Base-by-base conservation (phyloP, 345 rosid genomes). In the Populus alba region DNA sequence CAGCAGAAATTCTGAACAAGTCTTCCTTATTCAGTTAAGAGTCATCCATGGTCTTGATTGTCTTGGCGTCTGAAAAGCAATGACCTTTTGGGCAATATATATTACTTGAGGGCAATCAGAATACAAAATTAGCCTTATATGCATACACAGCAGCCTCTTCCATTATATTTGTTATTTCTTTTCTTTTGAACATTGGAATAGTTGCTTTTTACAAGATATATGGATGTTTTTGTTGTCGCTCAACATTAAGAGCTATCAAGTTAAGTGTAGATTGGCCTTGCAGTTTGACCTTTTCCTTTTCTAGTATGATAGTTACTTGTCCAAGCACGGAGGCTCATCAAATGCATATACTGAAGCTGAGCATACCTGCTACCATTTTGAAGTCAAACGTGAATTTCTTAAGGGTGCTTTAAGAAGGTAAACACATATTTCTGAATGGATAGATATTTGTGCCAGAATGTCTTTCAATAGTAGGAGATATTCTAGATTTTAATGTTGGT, bases 261-360 rank as follows among this genome's bases (percentile, higher is more conserved):
- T 3, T 70, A 71, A 47, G 25, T 33, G 27, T 69, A 66, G 37
- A 17, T 65, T 77, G 55, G 73, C 77, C 79, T 75, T 69, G 66
- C 51, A 72, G 47, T 81, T 83, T 87, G 91, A 91, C 86, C 82
- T 75, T 72, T 88, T 79, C 81, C 80, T 83, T 83, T 89, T 90
- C 86, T 86, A 96, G 99, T 96, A 94, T 86, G 99, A 92, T 88
- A 94, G 97, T 90, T 96, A 91, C 84, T 87, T 96, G 90, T 94
- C 99, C 85, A 91, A 92, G 89, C 99, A 96, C 37, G 99, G 99
- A 72, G 99, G 99, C 74, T 91, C 97, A 71, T 92, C 99, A 73
- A 96, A 96, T 83, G 98, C 99, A 15, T 96, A 94, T 86, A 96
- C 99, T 0, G 98, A 96, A 79, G 84, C 90, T 75, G 99, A 96